Conservation (phyloP, 805 yeast genomes). For the Tetrapisispora nanseiensis region DNA sequence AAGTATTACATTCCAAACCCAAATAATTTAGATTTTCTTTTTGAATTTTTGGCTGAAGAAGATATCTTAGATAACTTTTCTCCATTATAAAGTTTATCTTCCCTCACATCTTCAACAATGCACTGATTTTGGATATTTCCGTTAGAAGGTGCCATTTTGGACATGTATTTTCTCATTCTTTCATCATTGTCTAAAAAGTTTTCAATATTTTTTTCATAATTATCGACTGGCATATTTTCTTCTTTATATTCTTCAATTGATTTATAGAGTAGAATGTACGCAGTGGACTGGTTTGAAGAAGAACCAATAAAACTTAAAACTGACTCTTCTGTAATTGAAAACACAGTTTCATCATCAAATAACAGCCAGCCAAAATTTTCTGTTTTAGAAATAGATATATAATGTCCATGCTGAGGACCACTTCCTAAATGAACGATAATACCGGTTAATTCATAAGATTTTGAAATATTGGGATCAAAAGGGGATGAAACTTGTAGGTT, state of each 20-base stretch:
- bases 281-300: slow-evolving; percentile 79
- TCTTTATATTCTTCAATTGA: slow-evolving; percentile 31
- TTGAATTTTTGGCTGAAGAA: slow-evolving; percentile 1
- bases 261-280: slow-evolving; percentile 79
- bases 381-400: slow-evolving; percentile 76
- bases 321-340: slow-evolving; percentile 70
- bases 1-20: slow-evolving; percentile 9
- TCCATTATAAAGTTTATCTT: background rate
- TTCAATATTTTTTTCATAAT: slow-evolving; percentile 15
- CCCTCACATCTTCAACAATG: background rate
- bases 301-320: slow-evolving; percentile 85
- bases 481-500: slow-evolving; percentile 53
- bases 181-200: slow-evolving; percentile 20
- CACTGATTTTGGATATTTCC: background rate
- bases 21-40: slow-evolving; percentile 21
- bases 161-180: slow-evolving; percentile 6
- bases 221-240: background rate
- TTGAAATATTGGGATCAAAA: slow-evolving; percentile 33
- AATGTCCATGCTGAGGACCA: slow-evolving; percentile 97
- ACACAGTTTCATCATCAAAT: slow-evolving; percentile 93
- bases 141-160: background rate
- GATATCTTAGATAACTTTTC: background rate
- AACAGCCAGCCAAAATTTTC: slow-evolving; percentile 76
- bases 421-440: slow-evolving; percentile 94
- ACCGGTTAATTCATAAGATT: slow-evolving; percentile 70